A percentile compares a stretch with the other conserved stretches of the same genome.
Evolutionary conservation across 1,139 yeast genomes (phyloP).

Genomic region (Debaryomyces nepalensis): DNA sequence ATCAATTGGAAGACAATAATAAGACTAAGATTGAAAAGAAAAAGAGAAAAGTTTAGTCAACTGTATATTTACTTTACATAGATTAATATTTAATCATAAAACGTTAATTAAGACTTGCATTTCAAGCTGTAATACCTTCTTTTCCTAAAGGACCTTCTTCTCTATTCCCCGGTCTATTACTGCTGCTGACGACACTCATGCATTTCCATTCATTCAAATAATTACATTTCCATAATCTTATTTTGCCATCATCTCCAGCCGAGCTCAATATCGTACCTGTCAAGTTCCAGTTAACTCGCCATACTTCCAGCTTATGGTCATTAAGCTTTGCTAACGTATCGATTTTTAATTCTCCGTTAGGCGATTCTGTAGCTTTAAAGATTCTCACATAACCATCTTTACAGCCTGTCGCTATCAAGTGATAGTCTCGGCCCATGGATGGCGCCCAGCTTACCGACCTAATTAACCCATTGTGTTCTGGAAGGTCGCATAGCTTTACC

Average conservation of each 20-base stretch:
- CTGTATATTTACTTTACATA: conserved; percentile 8
- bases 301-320: conserved; percentile 88
- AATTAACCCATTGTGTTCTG: conserved; percentile 86
- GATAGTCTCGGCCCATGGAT: conserved; percentile 88
- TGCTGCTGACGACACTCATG: conserved; percentile 77
- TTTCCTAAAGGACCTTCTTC: conserved; percentile 20
- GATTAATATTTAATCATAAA: conserved; percentile 5
- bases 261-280: conserved; percentile 93
- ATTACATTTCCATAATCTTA: conserved; percentile 89
- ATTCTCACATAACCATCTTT: conserved; percentile 92
- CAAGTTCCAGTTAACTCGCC: conserved; percentile 94
- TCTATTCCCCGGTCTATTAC: conserved; percentile 21
- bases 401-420: conserved; percentile 91
- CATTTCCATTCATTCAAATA: conserved; percentile 89
- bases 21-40: conserved; percentile 29
- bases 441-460: conserved; percentile 98
- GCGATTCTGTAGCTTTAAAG: conserved; percentile 63
- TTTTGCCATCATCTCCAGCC: conserved; percentile 94
- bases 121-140: conserved; percentile 9
- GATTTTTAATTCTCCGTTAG: conserved; percentile 38
- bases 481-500: conserved; percentile 45
- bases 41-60: conserved; percentile 21
- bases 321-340: conserved; percentile 49
- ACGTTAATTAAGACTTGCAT: conserved; percentile 6
- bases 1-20: conserved; percentile 34